Evolutionary conservation across 2,329 filamentous ascomycete genomes (phyloP), one percentile per base, ranked within the genome.

Genomic region (Xylaria sp.): DNA sequence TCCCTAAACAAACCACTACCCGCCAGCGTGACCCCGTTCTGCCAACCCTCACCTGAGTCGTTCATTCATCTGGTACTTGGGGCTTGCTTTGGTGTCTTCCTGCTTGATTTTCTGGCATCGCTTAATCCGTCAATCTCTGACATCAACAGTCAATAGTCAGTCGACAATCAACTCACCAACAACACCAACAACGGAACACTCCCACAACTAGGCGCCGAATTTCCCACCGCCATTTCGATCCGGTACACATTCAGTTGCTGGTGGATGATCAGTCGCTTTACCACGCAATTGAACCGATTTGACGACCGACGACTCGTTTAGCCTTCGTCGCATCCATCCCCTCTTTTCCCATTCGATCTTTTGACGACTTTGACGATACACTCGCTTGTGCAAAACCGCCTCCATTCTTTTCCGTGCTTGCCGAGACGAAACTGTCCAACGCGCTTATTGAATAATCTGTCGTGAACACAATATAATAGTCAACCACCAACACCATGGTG

Each of bases 11-110:
- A 51, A 63, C 37, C 41, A 46, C 39, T 31, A 12, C 23, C 28
- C 52, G 28, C 52, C 55, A 46, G 46, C 52, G 25, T 37, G 56
- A 58, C 55, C 66, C 44, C 10, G 34, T 37, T 37, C 28, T 37
- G 23, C 52, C 39, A 46, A 58, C 67, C 41, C 63, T 65, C 69
- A 70, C 69, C 62, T 63, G 62, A 70, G 69, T 70, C 69, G 65
- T 55, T 70, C 69, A 66, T 68, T 68, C 39, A 61, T 50, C 20
- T 60, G 13, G 28, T 25, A 20, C 59, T 60, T 66, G 59, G 67
- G 58, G 64, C 46, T 63, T 48, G 44, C 23, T 23, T 52, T n/a
- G 6, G 39, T 51, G 56, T n/a, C 60, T 37, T 39, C 56, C 15
- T 34, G 28, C 12, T 44, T 34, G 28, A n/a, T 64, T 62, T 58